These are phyloP conservation scores for Glutinoglossum americanum DNA, from an alignment of 495 filamentous ascomycete genomes.

Conservation along the genomic window DNA sequence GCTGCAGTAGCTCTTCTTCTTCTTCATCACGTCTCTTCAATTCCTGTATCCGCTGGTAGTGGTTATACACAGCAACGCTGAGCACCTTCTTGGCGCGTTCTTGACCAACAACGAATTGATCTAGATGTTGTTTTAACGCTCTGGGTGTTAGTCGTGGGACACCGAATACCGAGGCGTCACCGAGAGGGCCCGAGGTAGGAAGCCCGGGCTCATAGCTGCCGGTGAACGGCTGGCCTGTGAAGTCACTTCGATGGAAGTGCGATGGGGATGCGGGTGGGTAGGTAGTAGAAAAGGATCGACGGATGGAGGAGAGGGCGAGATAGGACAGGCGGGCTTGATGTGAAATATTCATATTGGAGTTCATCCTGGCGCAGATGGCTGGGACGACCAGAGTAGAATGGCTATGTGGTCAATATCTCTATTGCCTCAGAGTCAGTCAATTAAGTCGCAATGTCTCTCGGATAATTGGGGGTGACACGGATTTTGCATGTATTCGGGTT, in stretches of 20 bases:
- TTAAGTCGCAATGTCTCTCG: not conserved
- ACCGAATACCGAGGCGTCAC: conserved; percentile 35
- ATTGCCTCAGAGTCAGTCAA: not conserved
- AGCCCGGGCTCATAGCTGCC: conserved; percentile 53
- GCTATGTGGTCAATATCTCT: not conserved
- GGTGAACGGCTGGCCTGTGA: conserved; percentile 43
- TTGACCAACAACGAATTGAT: conserved; percentile 91
- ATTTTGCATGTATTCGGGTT: not conserved
- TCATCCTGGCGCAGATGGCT: not conserved
- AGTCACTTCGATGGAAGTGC: conserved; percentile 42
- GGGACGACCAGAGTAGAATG: not conserved
- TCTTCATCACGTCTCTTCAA: conserved; percentile 55
- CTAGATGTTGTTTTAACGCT: conserved; percentile 71
- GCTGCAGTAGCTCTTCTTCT: conserved; percentile 39
- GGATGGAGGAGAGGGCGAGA: conserved; percentile 4
- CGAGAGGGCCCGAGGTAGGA: conserved; percentile 35
- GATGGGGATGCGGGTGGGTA: conserved; percentile 17
- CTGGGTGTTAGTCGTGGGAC: conserved; percentile 60
- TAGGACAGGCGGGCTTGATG: conserved; percentile 3
- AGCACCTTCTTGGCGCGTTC: conserved; percentile 90
- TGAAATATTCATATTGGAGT: not conserved
- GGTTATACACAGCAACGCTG: conserved; percentile 88
- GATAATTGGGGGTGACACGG: not conserved
- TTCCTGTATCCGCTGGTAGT: conserved; percentile 77
- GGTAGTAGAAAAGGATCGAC: conserved; percentile 5